A percentile compares a stretch with the other conserved stretches of the same genome.
These are phyloP conservation scores for Eimeria sp. DNA, from an alignment of 169 alveolate species.

Conservation along the genomic window DNA sequence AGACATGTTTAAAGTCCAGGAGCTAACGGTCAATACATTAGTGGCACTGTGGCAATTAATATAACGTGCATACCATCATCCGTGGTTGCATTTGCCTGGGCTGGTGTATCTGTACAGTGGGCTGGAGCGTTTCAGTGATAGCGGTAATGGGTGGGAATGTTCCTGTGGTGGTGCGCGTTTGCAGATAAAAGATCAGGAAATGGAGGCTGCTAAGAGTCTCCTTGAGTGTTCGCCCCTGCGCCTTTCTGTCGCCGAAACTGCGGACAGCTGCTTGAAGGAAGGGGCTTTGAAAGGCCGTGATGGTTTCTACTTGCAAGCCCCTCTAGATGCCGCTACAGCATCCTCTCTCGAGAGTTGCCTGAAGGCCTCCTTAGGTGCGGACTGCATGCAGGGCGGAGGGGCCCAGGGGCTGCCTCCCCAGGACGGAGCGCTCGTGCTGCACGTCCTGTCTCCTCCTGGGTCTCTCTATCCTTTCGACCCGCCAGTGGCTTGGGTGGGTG, in stretches of 20 bases:
- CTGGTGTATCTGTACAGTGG: not conserved
- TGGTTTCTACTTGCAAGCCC: conserved; percentile 13
- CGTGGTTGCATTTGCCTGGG: not conserved
- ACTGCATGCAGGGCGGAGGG: conserved; percentile 1
- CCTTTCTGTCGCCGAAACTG: not conserved
- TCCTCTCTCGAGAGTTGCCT: conserved; percentile 28
- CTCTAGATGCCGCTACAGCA: conserved; percentile 8
- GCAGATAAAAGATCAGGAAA: conserved; percentile 38
- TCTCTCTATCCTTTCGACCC: conserved; percentile 58
- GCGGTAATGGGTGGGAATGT: not conserved
- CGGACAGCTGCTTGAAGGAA: not conserved
- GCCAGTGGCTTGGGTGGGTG: conserved; percentile 53
- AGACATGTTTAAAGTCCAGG: too few relatives aligned
- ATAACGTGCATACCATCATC: too few relatives aligned
- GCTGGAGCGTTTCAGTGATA: not conserved
- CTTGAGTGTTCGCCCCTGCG: not conserved
- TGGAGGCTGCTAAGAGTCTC: conserved; percentile 37
- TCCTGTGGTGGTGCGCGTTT: not conserved
- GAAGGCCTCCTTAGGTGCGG: not conserved
- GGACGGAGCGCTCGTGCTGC: not conserved
- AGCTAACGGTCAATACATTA: too few relatives aligned
- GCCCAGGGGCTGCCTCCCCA: not conserved
- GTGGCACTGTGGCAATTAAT: too few relatives aligned
- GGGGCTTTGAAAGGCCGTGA: not conserved
- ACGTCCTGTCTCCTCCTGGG: conserved; percentile 53